phyloP scores from a whole-genome alignment of 768 basidiomycete species.

The Russula vinacea region DNA sequence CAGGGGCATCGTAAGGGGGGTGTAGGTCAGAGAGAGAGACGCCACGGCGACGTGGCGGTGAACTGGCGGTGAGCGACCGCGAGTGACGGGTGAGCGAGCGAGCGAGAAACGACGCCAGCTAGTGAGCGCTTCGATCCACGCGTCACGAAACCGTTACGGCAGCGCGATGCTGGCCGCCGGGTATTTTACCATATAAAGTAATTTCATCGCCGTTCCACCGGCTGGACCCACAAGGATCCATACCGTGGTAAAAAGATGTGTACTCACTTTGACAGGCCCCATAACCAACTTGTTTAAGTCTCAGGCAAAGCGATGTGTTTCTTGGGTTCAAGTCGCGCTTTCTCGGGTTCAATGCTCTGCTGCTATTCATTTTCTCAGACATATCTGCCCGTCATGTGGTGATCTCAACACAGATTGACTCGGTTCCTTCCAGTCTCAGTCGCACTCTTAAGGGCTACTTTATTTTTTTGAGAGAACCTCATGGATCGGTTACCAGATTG shows the following conservation, averaged over 20 bases:
- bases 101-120: not conserved
- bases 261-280: not conserved
- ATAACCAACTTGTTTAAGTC: not conserved
- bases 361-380: not conserved
- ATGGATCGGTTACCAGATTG: slow-evolving; percentile 17
- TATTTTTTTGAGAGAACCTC: slow-evolving; percentile 21
- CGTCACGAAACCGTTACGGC: slow-evolving; percentile 9
- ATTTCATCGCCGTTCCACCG: not conserved
- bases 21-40: not conserved
- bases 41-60: slow-evolving; percentile 6
- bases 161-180: slow-evolving; percentile 3
- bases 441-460: slow-evolving; percentile 9
- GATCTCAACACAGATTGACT: slow-evolving; percentile 4
- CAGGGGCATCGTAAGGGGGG: slow-evolving; percentile 28
- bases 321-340: not conserved
- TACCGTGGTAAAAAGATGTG: slow-evolving; percentile 12
- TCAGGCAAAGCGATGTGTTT: not conserved
- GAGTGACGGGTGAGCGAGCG: slow-evolving; percentile 1
- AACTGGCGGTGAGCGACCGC: not conserved
- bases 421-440: slow-evolving; percentile 14
- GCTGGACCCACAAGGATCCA: slow-evolving; percentile 37
- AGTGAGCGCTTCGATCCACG: slow-evolving; percentile 15
- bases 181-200: not conserved
- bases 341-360: not conserved
- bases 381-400: not conserved